Evolutionary conservation across 805 yeast genomes (phyloP), one percentile per base, ranked within the genome.

Genomic region (Suhomyces pyralidae): DNA sequence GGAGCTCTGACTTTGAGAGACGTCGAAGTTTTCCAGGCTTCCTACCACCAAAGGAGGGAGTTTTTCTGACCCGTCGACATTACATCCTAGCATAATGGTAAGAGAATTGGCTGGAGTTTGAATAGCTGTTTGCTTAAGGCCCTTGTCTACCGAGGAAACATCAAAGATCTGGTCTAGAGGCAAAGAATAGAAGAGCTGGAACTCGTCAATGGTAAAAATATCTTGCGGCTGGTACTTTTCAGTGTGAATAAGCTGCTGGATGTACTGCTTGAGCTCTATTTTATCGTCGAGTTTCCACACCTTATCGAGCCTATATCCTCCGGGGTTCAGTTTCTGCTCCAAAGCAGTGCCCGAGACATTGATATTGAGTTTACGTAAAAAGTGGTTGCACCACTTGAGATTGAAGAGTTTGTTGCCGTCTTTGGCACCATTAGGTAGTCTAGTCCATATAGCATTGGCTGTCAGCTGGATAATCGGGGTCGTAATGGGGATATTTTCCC

Each of bases 341-440:
- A 67, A n/a, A 8, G 77, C 62, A 20, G 78, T 61, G 9, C 81
- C 81, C 7, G 71, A 65, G n/a, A 82, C 64, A 58, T 80, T 78
- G 28, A 83, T 75, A 56, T 81, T 81, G 61, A 82, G 74, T 59
- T 78, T 53, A 72, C 71, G 61, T 66, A 70, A 60, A 65, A 80
- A 74, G 64, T 78, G 65, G 65, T 68, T 70, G 58, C 84, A 78
- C 89, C 89, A 84, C 56, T 83, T 82, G 55, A 81, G 82, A 43
- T 79, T 78, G 59, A 84, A 84, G n/a, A 82, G 76, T 5, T 88
- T 88, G 55, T 78, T 81, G 0, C 88, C 88, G 54, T 82, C 86
- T 58, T 81, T 80, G 52, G 75, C 74, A 19, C 71, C 68, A 0
- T 74, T 66, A 0, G 88, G 86, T 4, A 84, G 68, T 48, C 81